Conservation (phyloP, 2,329 filamentous ascomycete genomes). For the Grosmannia serpens region DNA sequence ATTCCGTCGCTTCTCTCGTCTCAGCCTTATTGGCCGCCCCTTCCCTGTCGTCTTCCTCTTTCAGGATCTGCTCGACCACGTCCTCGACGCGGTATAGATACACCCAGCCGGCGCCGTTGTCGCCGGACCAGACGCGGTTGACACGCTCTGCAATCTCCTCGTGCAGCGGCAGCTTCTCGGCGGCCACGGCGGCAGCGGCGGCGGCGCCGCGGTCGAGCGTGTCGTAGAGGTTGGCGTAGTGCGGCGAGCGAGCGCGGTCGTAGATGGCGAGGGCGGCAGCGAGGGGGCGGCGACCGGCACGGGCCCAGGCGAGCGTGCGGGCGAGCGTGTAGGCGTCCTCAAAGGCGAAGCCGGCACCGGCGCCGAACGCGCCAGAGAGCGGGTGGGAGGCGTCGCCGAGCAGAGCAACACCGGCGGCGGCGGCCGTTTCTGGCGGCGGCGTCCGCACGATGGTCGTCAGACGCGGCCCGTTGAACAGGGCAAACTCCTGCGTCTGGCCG, state of each 20-base stretch:
- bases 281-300: neutral
- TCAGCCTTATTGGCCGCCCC: neutral
- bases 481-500: slow-evolving; percentile 15
- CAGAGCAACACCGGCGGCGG: slow-evolving; percentile 25
- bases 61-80: slow-evolving; percentile 6
- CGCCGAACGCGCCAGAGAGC: slow-evolving; percentile 18
- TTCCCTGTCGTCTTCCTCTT: neutral
- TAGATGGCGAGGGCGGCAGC: slow-evolving; percentile 6
- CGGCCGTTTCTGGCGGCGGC: neutral
- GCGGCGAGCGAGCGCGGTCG: slow-evolving; percentile 9
- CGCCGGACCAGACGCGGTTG: slow-evolving; percentile 1
- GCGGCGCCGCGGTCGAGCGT: slow-evolving; percentile 6
- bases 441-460: slow-evolving; percentile 16
- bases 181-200: neutral
- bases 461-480: slow-evolving; percentile 19
- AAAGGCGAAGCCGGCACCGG: slow-evolving; percentile 12
- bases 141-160: slow-evolving; percentile 10
- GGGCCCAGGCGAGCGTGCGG: slow-evolving; percentile 7
- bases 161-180: slow-evolving; percentile 6
- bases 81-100: slow-evolving; percentile 9
- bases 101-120: slow-evolving; percentile 6
- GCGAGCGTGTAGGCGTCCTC: slow-evolving; percentile 12
- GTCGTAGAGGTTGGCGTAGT: slow-evolving; percentile 11
- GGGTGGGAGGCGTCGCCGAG: slow-evolving; percentile 40
- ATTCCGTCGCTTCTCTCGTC: neutral